Conservation (phyloP, 73 alveolate species). For the Paramecium sexaurelia region DNA sequence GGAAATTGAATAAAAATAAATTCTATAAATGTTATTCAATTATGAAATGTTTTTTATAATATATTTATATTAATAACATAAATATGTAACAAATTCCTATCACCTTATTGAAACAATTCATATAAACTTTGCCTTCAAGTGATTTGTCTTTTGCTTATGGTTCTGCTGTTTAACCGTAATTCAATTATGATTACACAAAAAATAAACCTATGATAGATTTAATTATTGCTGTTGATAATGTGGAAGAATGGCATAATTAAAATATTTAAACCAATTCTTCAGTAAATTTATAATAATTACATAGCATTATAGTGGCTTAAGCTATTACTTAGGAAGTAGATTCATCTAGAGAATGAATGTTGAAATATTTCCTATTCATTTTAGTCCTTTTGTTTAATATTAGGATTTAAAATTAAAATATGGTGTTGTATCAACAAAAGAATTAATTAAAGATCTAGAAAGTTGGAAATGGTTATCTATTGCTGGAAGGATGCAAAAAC, state of each 20-base stretch:
- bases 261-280: slow-evolving; percentile 27
- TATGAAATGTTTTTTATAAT: background rate
- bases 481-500: slow-evolving; percentile 65
- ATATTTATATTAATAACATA: background rate
- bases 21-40: background rate
- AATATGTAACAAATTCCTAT: background rate
- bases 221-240: slow-evolving; percentile 53
- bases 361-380: slow-evolving; percentile 62
- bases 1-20: background rate
- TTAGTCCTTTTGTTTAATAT: slow-evolving; percentile 52
- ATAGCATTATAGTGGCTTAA: slow-evolving; percentile 52
- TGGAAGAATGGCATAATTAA: slow-evolving; percentile 53
- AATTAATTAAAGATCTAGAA: slow-evolving; percentile 47
- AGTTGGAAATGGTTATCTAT: slow-evolving; percentile 56
- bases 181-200: slow-evolving; percentile 52
- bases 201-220: slow-evolving; percentile 61
- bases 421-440: slow-evolving; percentile 52
- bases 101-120: background rate
- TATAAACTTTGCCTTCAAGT: background rate
- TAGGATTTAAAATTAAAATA: slow-evolving; percentile 46
- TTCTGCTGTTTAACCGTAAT: slow-evolving; percentile 61
- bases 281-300: background rate
- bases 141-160: slow-evolving; percentile 67
- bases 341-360: slow-evolving; percentile 7
- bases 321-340: slow-evolving; percentile 51